A percentile compares a stretch with the other conserved stretches of the same genome.
These are phyloP conservation scores for Lepidium campestre DNA, from an alignment of 441 rosid species.

Conservation along the genomic window DNA sequence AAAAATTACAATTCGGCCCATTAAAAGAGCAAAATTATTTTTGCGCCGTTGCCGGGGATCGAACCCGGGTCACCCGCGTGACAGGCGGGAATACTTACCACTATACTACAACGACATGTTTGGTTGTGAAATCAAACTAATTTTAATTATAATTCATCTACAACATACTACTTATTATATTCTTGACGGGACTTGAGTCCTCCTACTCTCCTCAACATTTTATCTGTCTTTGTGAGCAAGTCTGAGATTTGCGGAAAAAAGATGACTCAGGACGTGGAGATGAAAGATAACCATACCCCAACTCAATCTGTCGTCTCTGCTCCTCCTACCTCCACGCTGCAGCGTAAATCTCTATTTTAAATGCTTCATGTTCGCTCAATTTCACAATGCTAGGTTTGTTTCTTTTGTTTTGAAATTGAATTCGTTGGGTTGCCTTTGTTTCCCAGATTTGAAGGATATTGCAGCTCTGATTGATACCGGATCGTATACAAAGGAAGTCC, in stretches of 20 bases:
- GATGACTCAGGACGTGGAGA: conserved; percentile 54
- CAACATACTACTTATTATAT: no score
- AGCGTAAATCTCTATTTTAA: conserved; percentile 25
- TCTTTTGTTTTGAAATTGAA: background rate
- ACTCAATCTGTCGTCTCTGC: conserved; percentile 38
- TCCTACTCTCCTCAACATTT: background rate
- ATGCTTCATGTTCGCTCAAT: background rate
- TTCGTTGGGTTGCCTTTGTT: background rate
- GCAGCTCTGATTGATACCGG: conserved; percentile 44
- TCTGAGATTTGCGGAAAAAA: conserved; percentile 1
- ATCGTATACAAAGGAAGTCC: conserved; percentile 41
- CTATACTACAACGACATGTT: conserved; percentile 91
- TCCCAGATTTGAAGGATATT: conserved; percentile 46
- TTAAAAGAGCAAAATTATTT: no score
- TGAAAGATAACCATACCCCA: conserved; percentile 43
- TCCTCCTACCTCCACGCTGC: conserved; percentile 36
- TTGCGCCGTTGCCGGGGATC: conserved; percentile 25
- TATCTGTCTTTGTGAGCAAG: background rate
- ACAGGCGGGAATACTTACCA: conserved; percentile 94
- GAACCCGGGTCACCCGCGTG: conserved; percentile 34
- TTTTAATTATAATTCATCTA: no score
- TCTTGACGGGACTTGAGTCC: no score
- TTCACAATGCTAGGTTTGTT: conserved; percentile 12
- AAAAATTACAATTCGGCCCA: no score
- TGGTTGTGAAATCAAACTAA: no score